Percentiles rank a stretch among this genome's conserved stretches.
These are phyloP conservation scores for Didymellaceae sp. DNA, from an alignment of 2,329 filamentous ascomycete genomes.

Conservation along the genomic window DNA sequence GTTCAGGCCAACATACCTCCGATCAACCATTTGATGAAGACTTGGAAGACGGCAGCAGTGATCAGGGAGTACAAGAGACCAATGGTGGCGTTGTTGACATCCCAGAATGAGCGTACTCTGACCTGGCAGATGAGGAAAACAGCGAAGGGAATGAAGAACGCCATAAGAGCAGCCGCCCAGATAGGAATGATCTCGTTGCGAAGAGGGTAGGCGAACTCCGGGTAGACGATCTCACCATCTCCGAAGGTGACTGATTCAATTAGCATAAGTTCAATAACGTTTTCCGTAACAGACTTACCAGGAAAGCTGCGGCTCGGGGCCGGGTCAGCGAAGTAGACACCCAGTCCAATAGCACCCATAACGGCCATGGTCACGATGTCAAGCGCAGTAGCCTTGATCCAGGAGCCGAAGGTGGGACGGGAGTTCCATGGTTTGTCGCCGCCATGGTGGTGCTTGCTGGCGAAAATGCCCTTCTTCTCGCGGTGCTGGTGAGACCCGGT, in stretches of 20 bases:
- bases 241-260: slow-evolving; percentile 60
- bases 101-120: slow-evolving; percentile 61
- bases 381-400: slow-evolving; percentile 71
- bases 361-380: slow-evolving; percentile 71
- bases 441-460: slow-evolving; percentile 19
- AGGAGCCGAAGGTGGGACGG: slow-evolving; percentile 69
- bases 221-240: slow-evolving; percentile 71
- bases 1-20: slow-evolving; percentile 61
- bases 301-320: slow-evolving; percentile 74
- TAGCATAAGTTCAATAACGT: not conserved
- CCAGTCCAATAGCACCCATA: slow-evolving; percentile 71
- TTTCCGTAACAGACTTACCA: slow-evolving; percentile 17
- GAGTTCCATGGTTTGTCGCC: slow-evolving; percentile 36
- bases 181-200: slow-evolving; percentile 72
- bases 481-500: slow-evolving; percentile 36
- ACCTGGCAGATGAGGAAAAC: slow-evolving; percentile 72
- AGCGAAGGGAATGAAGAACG: slow-evolving; percentile 68
- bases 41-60: slow-evolving; percentile 75
- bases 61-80: slow-evolving; percentile 75
- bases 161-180: slow-evolving; percentile 72
- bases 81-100: slow-evolving; percentile 71
- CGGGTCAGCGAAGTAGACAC: slow-evolving; percentile 70
- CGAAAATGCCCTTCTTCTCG: slow-evolving; percentile 41
- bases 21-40: slow-evolving; percentile 77
- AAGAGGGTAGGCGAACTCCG: slow-evolving; percentile 73